Base-by-base conservation (phyloP, 2,329 filamentous ascomycete genomes). In the Penicillium sp. region DNA sequence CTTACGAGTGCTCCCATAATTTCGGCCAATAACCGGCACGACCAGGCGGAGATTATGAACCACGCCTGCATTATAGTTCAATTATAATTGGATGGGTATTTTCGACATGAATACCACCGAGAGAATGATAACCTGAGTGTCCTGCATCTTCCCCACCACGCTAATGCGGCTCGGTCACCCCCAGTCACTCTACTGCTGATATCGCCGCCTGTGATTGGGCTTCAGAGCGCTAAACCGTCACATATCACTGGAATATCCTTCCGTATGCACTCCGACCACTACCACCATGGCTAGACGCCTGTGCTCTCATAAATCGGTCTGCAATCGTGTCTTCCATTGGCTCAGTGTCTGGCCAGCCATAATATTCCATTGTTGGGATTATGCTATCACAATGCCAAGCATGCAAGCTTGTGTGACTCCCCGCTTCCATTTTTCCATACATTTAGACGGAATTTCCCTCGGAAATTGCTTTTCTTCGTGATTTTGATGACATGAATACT, bases 151-250 rank as follows among this genome's bases (percentile, higher is more conserved):
- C 29, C 21, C 49, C 49, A 47, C 53, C 41, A 38, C 57, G 53
- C 58, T 61, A 61, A 61, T 61, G 58, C 58, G 43, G 56, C 28
- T 52, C 51, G 33, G 31, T 59, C 56, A 58, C 58, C 45, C 39
- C 50, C 28, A 47, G 45, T 58, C 56, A 58, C 55, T 56, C 33
- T 45, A 28, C 35, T 37, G 40, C 49, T 42, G 34, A 35, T 51
- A n/a, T 21, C 32, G 9, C 29, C 8, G 32, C 22, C 4, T 39
- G 45, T 57, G 52, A 60, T 60, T 58, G 53, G 52, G 15, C 37
- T 42, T 21, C 37, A 21, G 28, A 49, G 56, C 56, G 56, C 57
- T 57, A 56, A 53, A 45, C 40, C 54, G 42, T 60, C 57, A 59
- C 57, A 48, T 22, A 35, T 57, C 33, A 54, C 44, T 53, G 45